Percentiles rank a stretch among this genome's conserved stretches.
Conservation (phyloP, 139 green algal species). For the Choricystis sp. region DNA sequence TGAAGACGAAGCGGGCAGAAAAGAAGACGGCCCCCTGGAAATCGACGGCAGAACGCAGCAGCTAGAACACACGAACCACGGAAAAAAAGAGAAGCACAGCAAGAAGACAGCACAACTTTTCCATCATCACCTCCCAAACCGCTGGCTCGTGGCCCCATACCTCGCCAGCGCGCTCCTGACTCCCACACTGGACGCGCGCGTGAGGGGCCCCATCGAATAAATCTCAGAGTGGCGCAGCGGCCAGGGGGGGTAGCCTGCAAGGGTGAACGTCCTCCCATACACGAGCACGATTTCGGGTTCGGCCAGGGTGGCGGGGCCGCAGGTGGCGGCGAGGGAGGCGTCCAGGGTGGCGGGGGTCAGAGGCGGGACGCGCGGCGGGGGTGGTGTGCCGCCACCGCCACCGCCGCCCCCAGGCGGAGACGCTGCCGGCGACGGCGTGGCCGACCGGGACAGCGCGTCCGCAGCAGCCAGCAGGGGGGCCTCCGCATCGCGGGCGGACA, state of each 20-base stretch:
- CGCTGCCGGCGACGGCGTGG: background rate
- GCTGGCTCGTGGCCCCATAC: background rate
- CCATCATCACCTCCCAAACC: background rate
- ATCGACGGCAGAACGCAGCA: too few relatives aligned
- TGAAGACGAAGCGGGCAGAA: too few relatives aligned
- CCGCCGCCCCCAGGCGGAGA: too few relatives aligned
- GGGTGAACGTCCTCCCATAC: background rate
- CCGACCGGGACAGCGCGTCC: background rate
- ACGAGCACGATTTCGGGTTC: background rate
- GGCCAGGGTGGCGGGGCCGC: background rate
- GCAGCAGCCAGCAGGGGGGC: too few relatives aligned
- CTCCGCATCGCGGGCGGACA: background rate
- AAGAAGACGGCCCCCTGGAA: too few relatives aligned
- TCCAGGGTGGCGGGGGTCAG: background rate
- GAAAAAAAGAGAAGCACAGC: background rate
- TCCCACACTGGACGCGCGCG: too few relatives aligned
- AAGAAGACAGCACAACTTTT: background rate
- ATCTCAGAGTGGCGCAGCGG: background rate
- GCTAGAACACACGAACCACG: too few relatives aligned
- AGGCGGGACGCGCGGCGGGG: too few relatives aligned
- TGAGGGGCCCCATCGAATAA: background rate
- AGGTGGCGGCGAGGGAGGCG: background rate
- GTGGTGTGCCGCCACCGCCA: background rate
- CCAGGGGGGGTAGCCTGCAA: background rate
- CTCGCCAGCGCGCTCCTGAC: background rate